These are phyloP conservation scores for Macrolepiota dolichaula DNA, from an alignment of 768 basidiomycete genomes.

Conservation along the genomic window DNA sequence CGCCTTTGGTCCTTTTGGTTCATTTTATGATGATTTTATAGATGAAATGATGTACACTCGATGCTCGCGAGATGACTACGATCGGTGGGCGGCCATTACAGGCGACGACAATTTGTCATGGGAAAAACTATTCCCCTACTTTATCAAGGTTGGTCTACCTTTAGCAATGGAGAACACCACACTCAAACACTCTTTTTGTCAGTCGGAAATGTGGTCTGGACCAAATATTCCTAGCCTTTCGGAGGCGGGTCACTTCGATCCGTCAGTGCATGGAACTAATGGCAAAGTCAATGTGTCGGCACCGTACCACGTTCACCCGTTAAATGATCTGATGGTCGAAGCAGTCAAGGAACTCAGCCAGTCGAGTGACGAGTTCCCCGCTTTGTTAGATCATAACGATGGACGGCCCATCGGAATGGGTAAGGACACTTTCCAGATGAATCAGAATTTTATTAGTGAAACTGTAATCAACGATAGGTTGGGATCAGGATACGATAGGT, in stretches of 20 bases:
- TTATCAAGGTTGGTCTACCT: background rate
- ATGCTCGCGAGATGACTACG: background rate
- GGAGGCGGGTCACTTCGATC: background rate
- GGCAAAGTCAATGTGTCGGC: background rate
- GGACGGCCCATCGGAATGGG: slow-evolving; percentile 5
- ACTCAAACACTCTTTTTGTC: background rate
- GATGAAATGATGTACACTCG: background rate
- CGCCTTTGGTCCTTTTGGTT: background rate
- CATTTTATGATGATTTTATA: background rate
- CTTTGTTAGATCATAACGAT: slow-evolving; percentile 2
- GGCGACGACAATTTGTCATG: background rate
- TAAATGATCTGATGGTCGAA: background rate
- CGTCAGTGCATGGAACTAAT: background rate
- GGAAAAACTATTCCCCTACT: background rate
- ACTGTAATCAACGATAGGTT: background rate
- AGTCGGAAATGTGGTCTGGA: background rate
- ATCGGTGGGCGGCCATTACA: background rate
- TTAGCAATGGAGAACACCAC: background rate
- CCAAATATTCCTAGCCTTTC: background rate
- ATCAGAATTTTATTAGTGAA: background rate
- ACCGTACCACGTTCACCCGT: background rate
- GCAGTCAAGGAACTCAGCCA: background rate
- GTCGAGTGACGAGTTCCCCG: slow-evolving; percentile 1
- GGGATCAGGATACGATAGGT: background rate
- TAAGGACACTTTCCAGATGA: background rate